Base-by-base conservation (phyloP, 2,329 filamentous ascomycete species). In the Pseudogymnoascus sp. region DNA sequence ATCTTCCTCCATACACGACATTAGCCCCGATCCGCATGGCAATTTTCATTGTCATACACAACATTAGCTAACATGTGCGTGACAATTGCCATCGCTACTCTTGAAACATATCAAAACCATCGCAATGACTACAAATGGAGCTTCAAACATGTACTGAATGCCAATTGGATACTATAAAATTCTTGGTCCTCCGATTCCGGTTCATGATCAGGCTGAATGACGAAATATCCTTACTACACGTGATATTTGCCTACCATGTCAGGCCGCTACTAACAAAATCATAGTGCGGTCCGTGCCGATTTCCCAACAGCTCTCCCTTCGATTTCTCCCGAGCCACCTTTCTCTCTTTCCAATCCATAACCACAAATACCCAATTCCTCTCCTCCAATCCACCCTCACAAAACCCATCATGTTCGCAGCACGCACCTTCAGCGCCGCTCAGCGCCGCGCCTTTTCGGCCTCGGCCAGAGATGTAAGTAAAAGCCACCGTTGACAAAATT, bases 371-470 rank as follows among this genome's bases (percentile, higher is more conserved):
- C 60, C 62, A 65, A 63, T 35, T 59, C 41, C 59, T 43, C 65
- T 58, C 60, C 60, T 52, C 62, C 62, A 35, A 60, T 60, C 26
- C 62, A 65, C 49, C 58, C 61, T 61, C 63, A 66, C 64, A 65
- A 41, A 61, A 63, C 41, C 59, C 68, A 87, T 70, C 68, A 92
- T 95, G 91, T 93, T 93, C 77, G 84, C 88, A 73, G 81, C 84
- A 76, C 82, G 84, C 69, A 69, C 79, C 65, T 75, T 80, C 72
- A 77, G 76, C 70, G 72, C 79, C 69, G 73, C 88, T 77, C 89
- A 91, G 82, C 84, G 86, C 79, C 86, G 90, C 74, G 88, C 89
- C 76, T 92, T 92, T 80, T 91, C 90, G 74, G 88, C 84, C 75
- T 88, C 89, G 74, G 87, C 89, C 72, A 83, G 86, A 78, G 83